These are phyloP conservation scores for Salinomyces thailandicus DNA, from an alignment of 2,329 filamentous ascomycete genomes.

Conservation along the genomic window DNA sequence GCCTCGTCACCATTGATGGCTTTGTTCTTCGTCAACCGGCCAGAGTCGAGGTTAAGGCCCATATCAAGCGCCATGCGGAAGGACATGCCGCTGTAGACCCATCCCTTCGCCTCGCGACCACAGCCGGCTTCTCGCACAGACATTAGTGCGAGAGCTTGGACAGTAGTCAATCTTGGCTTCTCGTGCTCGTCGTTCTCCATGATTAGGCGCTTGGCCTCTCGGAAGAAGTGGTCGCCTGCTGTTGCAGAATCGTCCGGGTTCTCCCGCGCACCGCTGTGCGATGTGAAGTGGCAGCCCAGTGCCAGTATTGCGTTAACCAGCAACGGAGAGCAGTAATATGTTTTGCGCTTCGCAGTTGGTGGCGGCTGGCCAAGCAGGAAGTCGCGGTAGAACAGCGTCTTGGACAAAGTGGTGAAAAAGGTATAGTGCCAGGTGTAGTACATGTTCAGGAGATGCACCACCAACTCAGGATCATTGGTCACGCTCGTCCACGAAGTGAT, in stretches of 20 bases:
- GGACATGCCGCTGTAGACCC: conserved; percentile 97
- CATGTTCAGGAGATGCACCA: conserved; percentile 86
- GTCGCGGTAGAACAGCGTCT: conserved; percentile 74
- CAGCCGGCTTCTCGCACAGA: conserved; percentile 93
- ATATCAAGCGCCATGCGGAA: conserved; percentile 96
- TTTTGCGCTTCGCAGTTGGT: conserved; percentile 39
- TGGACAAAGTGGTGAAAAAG: conserved; percentile 87
- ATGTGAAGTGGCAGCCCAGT: conserved; percentile 86
- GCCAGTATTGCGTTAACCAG: conserved; percentile 91
- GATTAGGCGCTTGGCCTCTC: conserved; percentile 80
- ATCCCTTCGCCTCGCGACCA: conserved; percentile 85
- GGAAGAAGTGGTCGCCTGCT: conserved; percentile 92
- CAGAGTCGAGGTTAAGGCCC: conserved; percentile 76
- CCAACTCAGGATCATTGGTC: conserved; percentile 65
- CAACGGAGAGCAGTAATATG: conserved; percentile 74
- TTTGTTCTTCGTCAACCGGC: conserved; percentile 46
- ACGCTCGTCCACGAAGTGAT: conserved; percentile 81
- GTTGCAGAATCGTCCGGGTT: conserved; percentile 66
- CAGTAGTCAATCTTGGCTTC: conserved; percentile 74
- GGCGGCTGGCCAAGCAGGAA: conserved; percentile 61
- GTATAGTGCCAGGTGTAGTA: conserved; percentile 98
- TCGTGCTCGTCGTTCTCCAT: conserved; percentile 89
- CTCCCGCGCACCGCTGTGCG: conserved; percentile 59
- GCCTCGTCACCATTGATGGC: conserved; percentile 49
- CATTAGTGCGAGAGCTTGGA: conserved; percentile 90